Base-by-base conservation (phyloP, 2,329 filamentous ascomycete species). In the Penicillium verrucosum region DNA sequence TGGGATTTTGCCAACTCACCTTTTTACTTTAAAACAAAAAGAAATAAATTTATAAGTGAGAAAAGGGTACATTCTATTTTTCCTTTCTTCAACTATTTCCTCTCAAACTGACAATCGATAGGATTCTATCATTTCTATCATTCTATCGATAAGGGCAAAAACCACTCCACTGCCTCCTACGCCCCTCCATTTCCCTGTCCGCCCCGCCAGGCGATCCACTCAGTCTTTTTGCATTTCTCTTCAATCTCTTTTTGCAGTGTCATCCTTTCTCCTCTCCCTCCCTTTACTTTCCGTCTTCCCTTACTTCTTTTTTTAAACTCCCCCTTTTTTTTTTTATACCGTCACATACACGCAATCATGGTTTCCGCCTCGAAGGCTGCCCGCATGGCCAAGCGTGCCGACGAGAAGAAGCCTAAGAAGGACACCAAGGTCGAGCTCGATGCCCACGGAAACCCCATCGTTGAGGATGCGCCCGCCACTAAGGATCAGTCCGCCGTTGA, bases 401-500 rank as follows among this genome's bases (percentile, higher is more conserved):
- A 82, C 57, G 85, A 89, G 78, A 73, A 72, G 67, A 70, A 68
- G 58, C 78, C 81, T 60, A 81, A 81, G 57, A 87, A 88, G 76
- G 78, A 75, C 61, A 81, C 81, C 68, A 82, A 88, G 69, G 89
- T 88, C 68, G 88, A 93, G 42, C 78, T 88, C 63, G 87, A 92
- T 68, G 85, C 76, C 61, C 78, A 87, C 70, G 85, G 85, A 70
- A 76, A 80, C 54, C 68, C 74, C 54, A 61, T 81, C n/a, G 76
- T 79, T 42, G 77, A 79, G 59, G 75, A 80, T 44, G 88, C 89
- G 67, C 84, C 88, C 62, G 88, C 88, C 58, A 90, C 87, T 65
- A 82, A 85, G 58, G 83, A 81, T 67, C 85, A 87, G 67, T 90
- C 89, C 65, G 88, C 89, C 73, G 87, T 97, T 64, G 89, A 92